Percentiles rank a stretch among this genome's conserved stretches.
phyloP scores from a whole-genome alignment of 208 protist genomes.

The Crithidia mellificae region DNA sequence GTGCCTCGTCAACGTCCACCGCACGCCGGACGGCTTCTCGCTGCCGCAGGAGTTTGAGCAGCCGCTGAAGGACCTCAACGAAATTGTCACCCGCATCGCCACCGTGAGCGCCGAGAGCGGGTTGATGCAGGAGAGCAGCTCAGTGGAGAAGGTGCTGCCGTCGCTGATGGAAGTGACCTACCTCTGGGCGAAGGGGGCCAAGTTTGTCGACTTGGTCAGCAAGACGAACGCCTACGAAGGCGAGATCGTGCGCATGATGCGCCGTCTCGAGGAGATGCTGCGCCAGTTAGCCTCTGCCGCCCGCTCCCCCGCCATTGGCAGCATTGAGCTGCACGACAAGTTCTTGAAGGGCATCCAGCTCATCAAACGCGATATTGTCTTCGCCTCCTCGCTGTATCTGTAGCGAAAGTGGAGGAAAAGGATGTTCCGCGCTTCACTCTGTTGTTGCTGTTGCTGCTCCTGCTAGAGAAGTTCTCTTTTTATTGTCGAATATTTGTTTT shows the following conservation, averaged over 20 bases:
- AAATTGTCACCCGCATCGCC: slow-evolving; percentile 92
- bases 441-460: background rate
- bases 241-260: slow-evolving; percentile 98
- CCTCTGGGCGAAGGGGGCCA: slow-evolving; percentile 96
- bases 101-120: slow-evolving; percentile 92
- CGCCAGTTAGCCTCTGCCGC: slow-evolving; percentile 97
- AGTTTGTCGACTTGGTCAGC: slow-evolving; percentile 97
- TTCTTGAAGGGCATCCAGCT: slow-evolving; percentile 96
- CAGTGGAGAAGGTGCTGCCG: slow-evolving; percentile 95
- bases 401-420: slow-evolving; percentile 38
- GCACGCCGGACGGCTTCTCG: slow-evolving; percentile 88
- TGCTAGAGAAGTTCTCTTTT: background rate
- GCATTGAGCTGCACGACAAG: slow-evolving; percentile 97
- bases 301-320: slow-evolving; percentile 98
- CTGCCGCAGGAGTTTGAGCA: slow-evolving; percentile 87
- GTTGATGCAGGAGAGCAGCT: slow-evolving; percentile 89
- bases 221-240: slow-evolving; percentile 99
- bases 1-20: slow-evolving; percentile 97
- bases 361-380: slow-evolving; percentile 99
- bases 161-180: slow-evolving; percentile 97
- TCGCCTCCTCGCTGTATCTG: slow-evolving; percentile 98
- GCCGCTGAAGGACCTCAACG: slow-evolving; percentile 88
- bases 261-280: slow-evolving; percentile 98
- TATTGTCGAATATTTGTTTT: too few relatives aligned
- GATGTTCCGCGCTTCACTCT: background rate